Conservation (phyloP, 139 green algal genomes). For the Spirogloea muscicola region DNA sequence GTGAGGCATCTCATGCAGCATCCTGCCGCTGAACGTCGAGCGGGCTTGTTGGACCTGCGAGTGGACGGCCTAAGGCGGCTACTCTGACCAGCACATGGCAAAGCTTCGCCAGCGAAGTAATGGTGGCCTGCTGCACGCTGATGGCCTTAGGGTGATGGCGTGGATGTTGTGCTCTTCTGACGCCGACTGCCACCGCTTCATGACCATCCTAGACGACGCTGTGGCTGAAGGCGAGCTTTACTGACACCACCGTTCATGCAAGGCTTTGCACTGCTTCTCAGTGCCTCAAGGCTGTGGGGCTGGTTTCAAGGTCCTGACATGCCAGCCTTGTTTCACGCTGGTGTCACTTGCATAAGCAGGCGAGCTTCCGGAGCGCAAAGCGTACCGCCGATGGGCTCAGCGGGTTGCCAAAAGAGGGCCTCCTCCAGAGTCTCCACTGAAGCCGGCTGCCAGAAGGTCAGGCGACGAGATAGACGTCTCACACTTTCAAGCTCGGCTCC, state of each 20-base stretch:
- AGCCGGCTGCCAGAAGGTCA: not conserved
- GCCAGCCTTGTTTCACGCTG: not conserved
- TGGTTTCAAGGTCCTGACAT: too few relatives aligned
- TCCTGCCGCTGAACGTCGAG: not conserved
- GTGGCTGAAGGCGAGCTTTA: slow-evolving; percentile 50
- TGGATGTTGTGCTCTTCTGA: slow-evolving; percentile 76
- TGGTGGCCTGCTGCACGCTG: not conserved
- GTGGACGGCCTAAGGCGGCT: not conserved
- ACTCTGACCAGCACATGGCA: not conserved
- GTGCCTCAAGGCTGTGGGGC: not conserved
- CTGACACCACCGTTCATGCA: not conserved
- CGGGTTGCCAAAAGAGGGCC: too few relatives aligned
- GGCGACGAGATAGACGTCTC: too few relatives aligned
- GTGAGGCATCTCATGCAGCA: not conserved
- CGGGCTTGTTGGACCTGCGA: not conserved
- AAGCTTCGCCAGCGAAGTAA: not conserved
- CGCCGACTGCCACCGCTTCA: slow-evolving; percentile 77
- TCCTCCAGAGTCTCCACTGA: too few relatives aligned
- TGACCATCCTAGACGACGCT: slow-evolving; percentile 64
- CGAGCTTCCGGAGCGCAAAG: not conserved
- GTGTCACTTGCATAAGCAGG: not conserved
- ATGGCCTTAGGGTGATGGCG: slow-evolving; percentile 60
- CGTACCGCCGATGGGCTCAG: not conserved
- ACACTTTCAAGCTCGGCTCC: too few relatives aligned
- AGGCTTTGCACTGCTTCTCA: not conserved